phyloP scores from a whole-genome alignment of 2,329 filamentous ascomycete genomes.

The Bipolaris bicolor region DNA sequence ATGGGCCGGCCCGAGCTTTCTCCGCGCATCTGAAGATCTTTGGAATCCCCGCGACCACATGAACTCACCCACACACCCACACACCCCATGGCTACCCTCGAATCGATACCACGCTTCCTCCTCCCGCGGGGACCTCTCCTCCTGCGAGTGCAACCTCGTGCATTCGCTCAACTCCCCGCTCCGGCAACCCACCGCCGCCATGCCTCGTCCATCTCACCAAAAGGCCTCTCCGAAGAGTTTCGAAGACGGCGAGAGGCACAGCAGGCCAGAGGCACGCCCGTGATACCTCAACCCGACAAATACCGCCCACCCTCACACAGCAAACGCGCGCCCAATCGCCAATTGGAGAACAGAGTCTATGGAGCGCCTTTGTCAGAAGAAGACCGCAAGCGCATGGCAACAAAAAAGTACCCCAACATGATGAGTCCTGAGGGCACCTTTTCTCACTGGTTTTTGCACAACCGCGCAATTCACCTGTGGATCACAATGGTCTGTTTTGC shows the following conservation, averaged over 20 bases:
- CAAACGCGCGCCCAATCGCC: slow-evolving; percentile 65
- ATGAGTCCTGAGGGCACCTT: slow-evolving; percentile 84
- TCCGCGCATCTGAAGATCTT: slow-evolving; percentile 25
- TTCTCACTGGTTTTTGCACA: slow-evolving; percentile 84
- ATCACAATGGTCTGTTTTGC: slow-evolving; percentile 74
- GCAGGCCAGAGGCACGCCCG: slow-evolving; percentile 55
- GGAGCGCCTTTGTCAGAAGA: slow-evolving; percentile 72
- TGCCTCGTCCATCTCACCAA: slow-evolving; percentile 37
- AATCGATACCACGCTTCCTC: slow-evolving; percentile 46
- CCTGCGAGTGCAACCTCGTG: slow-evolving; percentile 31
- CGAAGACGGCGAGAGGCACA: slow-evolving; percentile 33
- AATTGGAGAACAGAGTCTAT: slow-evolving; percentile 69
- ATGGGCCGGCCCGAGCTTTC: slow-evolving; percentile 27
- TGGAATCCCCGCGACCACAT: slow-evolving; percentile 17
- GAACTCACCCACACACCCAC: slow-evolving; percentile 23
- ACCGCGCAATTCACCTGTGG: slow-evolving; percentile 74
- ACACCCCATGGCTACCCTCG: slow-evolving; percentile 39
- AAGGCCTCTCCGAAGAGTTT: slow-evolving; percentile 41
- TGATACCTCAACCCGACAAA: slow-evolving; percentile 80
- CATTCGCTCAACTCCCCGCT: slow-evolving; percentile 22
- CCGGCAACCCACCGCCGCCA: slow-evolving; percentile 32
- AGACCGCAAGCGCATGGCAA: slow-evolving; percentile 69
- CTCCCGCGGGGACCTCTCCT: slow-evolving; percentile 36
- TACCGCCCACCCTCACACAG: slow-evolving; percentile 94
- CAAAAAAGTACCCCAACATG: slow-evolving; percentile 82